Evolutionary conservation across 768 basidiomycete genomes (phyloP).

Genomic region (Russula dissimulans): DNA sequence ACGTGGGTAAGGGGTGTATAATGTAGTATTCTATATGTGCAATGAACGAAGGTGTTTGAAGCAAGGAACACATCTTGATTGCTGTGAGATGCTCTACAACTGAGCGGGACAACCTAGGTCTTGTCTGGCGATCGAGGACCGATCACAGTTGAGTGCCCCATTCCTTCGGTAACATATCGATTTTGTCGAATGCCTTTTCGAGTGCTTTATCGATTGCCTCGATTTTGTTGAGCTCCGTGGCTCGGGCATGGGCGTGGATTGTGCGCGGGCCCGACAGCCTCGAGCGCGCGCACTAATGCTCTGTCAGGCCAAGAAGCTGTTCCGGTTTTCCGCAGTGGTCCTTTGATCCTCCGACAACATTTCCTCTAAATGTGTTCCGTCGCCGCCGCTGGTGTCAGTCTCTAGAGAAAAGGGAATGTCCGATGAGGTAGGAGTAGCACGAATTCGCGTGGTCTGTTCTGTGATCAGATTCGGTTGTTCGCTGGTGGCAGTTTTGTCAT

Average conservation of each 20-base stretch:
- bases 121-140: too few species aligned
- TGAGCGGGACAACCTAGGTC: too few species aligned
- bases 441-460: background rate
- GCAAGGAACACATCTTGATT: too few species aligned
- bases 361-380: background rate
- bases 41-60: too few species aligned
- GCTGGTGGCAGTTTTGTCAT: background rate
- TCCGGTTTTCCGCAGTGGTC: background rate
- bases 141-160: background rate
- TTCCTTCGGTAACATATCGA: background rate
- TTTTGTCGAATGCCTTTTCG: background rate
- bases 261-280: background rate
- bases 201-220: background rate
- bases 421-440: background rate
- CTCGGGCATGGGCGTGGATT: background rate
- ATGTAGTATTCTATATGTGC: too few species aligned
- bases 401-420: background rate
- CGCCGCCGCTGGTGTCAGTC: background rate
- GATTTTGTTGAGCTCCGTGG: background rate
- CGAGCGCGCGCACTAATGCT: background rate
- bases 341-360: slow-evolving; percentile 3
- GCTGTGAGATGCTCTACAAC: too few species aligned
- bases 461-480: background rate
- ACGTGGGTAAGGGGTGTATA: too few species aligned
- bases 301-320: background rate